Evolutionary conservation across 139 green algal genomes (phyloP), one percentile per base, ranked within the genome.

Genomic region (Tetraselmis chui): DNA sequence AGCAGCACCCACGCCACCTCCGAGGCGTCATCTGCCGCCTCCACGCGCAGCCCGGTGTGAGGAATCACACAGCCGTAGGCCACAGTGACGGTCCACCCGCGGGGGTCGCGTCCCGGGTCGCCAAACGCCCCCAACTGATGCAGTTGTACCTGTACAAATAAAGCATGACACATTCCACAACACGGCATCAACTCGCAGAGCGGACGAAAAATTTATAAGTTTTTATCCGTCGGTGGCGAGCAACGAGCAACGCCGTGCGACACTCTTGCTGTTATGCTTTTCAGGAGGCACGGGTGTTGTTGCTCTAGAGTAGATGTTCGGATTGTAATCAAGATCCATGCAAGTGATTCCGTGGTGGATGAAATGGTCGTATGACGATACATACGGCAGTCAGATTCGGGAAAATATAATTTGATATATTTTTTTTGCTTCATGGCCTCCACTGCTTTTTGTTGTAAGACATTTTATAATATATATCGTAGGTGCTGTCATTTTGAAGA

Each of bases 11-110:
- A 94, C n/a, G 80, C 29, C 0, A 90, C 91, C 28, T 89, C 88
- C 27, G 81, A 31, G 25, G 91, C 91, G 80, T 95, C 91, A 82
- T 94, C 91, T 86, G 81, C 81, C 5, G 81, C 81, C 31, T 81
- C 0, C 28, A 81, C 89, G 58, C 80, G 83, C 27, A 94, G 75
- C 1, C 88, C 31, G 0, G 87, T 86, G 28, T 45, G 76, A 5
- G 91, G 89, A 25, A 98, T 89, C 2, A 98, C 32, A 0, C 92
- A 91, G 2, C 89, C 93, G 83, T 96, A 98, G 0, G 91, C 91
- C 23, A 96, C 92, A 0, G 90, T 93, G 2, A 98, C 83, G 2
- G 84, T 91, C 94, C 94, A 97, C 11, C 94, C 94, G 0, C 94
- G 86, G 0, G 94, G 94, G 80, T 98, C 94, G 0, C 94, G 83